phyloP scores from a whole-genome alignment of 805 yeast species.

The Monosporozyma yasuniensis region DNA sequence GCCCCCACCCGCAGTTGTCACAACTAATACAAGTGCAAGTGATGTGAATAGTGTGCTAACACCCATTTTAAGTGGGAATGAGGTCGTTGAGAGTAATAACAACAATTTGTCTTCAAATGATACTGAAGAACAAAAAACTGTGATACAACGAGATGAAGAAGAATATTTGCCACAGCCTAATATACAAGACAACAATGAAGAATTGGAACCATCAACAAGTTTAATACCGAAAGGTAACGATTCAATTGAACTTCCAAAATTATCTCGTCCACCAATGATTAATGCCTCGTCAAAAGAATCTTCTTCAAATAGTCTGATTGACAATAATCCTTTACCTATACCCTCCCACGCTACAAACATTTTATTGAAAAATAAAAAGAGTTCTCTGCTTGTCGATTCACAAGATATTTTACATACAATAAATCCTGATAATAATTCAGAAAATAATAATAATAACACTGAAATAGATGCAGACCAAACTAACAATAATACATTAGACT shows the following conservation, averaged over 20 bases:
- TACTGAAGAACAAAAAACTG: not conserved
- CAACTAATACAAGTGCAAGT: not conserved
- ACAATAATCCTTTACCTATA: slow-evolving; percentile 24
- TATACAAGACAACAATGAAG: not conserved
- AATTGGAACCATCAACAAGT: not conserved
- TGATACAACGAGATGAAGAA: not conserved
- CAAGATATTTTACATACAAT: not conserved
- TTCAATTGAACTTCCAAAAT: not conserved
- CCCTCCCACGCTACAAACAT: slow-evolving; percentile 22
- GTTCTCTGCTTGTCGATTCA: slow-evolving; percentile 26
- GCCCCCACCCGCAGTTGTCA: slow-evolving; percentile 5
- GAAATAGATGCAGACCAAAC: not conserved
- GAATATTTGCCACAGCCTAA: no score
- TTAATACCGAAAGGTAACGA: not conserved
- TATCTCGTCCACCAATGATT: not conserved
- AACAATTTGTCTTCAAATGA: not conserved
- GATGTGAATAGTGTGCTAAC: not conserved
- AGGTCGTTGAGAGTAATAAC: not conserved
- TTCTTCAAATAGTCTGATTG: slow-evolving; percentile 7
- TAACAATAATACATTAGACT: not conserved
- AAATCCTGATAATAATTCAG: not conserved
- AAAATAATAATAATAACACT: not conserved
- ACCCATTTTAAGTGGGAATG: not conserved
- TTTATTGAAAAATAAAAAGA: slow-evolving; percentile 31
- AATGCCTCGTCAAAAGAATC: not conserved